Base-by-base conservation (phyloP, 768 basidiomycete species). In the Exidia glandulosa region DNA sequence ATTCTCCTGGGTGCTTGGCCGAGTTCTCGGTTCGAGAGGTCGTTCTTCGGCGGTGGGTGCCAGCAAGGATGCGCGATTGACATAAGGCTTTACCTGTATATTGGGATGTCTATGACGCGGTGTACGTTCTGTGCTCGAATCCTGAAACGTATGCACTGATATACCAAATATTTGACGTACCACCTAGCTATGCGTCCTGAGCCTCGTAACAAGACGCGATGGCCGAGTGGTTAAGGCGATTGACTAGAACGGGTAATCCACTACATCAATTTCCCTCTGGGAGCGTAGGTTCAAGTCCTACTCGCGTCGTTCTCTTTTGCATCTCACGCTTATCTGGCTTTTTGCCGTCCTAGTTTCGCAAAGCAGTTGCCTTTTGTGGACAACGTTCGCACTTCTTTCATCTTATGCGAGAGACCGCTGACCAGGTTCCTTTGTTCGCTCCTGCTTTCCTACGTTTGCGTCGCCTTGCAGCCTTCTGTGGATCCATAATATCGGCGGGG, bases 1-100 rank as follows among this genome's bases (percentile, higher is more conserved):
- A 77, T 3, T 83, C 87, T 0, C 94, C 94, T 2, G 85, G 84
- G 5, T 88, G 85, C 68, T 74, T 96, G 19, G 71, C 81, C 41
- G 79, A 86, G 59, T 96, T 91, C 66, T 84, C 86, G 4, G 79
- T 99, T 5, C 76, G 88, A 47, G 96, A 98, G 69, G 88, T 97
- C 2, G 80, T 85, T 1, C 69, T 95, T 1, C 79, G 90, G 31
- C 77, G 94, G 37, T 97, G 94, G 69, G 83, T 95, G 41, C 94
- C 94, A 1, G 90, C 94, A 0, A 78, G 94, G 14, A 93, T 94
- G 92, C 83, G 94, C 29, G 91, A 93, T 73, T 94, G 71, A 76
- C 55, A 36, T 61, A 2, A 50, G 27, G n/a, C n/a, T n/a, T n/a
- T n/a, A n/a, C n/a, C n/a, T n/a, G n/a, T n/a, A n/a, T n/a, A n/a